Base-by-base conservation (phyloP, 768 basidiomycete species). In the Auricularia heimuer region DNA sequence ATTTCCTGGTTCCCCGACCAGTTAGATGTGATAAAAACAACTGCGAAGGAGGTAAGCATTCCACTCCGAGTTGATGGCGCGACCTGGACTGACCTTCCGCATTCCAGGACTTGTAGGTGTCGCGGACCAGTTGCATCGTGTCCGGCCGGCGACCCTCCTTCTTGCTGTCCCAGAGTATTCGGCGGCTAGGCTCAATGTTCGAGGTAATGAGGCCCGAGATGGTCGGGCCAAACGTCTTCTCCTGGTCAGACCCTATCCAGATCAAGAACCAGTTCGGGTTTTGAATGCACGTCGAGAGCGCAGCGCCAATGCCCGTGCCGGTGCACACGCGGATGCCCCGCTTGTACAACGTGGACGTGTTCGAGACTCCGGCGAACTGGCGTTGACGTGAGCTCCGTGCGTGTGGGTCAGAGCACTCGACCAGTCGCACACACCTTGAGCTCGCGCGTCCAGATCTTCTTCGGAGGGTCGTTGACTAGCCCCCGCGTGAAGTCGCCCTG, bases 321-420 rank as follows among this genome's bases (percentile, higher is more conserved):
- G 79, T 80, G 69, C 79, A 80, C 36, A 80, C 73, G 34, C 79
- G 79, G 47, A 79, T 72, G 24, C 79, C 79, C n/a, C 78, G 73
- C 65, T 73, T 78, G 72, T 80, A 80, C 42, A 80, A 67, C 12
- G 73, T 73, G 6, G 79, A 80, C 14, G 79, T 78, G 65, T 80
- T 75, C 8, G 77, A 78, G 34, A 80, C 75, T 45, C 77, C 79
- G n/a, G 79, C 78, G 45, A 78, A 78, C 77, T 77, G 62, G 36
- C 2, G 24, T 24, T 37, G 12, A 64, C 34, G n/a, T 56, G 37
- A 45, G n/a, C 18, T 34, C 34, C 4, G 58, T 45, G 36, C 14
- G 11, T 29, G 44, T 24, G n/a, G 24, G 7, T 3, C 54, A 56
- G 0, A 29, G 29, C 29, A 29, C 29, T 29, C 29, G 10, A 42